A percentile compares a stretch with the other conserved stretches of the same genome.
These are phyloP conservation scores for Neocucurbitaria cava DNA, from an alignment of 2,329 filamentous ascomycete species.

Conservation along the genomic window DNA sequence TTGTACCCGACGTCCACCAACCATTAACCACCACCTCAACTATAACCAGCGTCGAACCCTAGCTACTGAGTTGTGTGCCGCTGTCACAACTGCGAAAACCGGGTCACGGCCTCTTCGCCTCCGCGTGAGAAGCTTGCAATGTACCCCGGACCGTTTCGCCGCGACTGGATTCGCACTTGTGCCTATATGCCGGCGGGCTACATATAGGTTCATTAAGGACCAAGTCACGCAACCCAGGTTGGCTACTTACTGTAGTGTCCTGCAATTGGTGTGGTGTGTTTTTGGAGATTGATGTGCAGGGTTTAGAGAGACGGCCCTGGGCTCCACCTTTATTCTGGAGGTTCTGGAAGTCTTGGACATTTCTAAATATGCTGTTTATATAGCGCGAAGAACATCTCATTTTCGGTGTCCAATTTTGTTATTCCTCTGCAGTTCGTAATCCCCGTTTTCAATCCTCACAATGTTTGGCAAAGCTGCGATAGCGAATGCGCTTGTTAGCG, in stretches of 20 bases:
- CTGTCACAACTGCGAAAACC: constrained; percentile 3
- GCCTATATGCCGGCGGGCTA: constrained; percentile 37
- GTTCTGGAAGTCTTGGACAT: constrained; percentile 2
- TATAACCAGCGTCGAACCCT: neutral
- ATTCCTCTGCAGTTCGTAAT: neutral
- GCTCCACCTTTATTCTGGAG: constrained; percentile 18
- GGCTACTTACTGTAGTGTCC: constrained; percentile 8
- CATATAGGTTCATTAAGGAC: constrained; percentile 45
- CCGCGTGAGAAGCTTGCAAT: constrained; percentile 5
- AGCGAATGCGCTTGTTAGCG: constrained; percentile 39
- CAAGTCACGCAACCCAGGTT: constrained; percentile 28
- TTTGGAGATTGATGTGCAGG: constrained; percentile 29
- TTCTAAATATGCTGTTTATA: constrained; percentile 21
- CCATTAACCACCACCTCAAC: neutral
- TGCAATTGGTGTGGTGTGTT: constrained; percentile 27
- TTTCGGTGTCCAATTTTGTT: neutral
- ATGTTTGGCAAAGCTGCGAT: constrained; percentile 44
- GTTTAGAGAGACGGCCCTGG: constrained; percentile 10
- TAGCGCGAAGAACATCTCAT: constrained; percentile 11
- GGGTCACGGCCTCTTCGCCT: constrained; percentile 7
- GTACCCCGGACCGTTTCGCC: constrained; percentile 44
- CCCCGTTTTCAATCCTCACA: constrained; percentile 2
- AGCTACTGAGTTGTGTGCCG: constrained; percentile 6
- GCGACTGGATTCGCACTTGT: constrained; percentile 32
- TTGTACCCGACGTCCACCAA: constrained; percentile 2